Percentiles rank a stretch among this genome's conserved stretches.
Conservation (phyloP, 176 grass and related monocot species). For the Ampelocalamus luodianensis region DNA sequence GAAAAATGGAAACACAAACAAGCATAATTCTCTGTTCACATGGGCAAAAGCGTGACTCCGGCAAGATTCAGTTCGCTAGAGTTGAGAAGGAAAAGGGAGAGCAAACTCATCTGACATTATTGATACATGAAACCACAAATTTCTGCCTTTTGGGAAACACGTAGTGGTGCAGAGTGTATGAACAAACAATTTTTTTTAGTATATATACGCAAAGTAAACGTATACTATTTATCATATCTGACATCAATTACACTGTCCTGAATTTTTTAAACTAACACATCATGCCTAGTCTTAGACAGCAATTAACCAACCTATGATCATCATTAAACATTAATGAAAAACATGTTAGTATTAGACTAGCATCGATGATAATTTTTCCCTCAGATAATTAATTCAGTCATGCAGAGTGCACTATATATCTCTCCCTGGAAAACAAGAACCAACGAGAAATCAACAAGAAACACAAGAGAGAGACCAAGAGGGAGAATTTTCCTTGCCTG, state of each 20-base stretch:
- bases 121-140: not conserved
- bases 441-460: not conserved
- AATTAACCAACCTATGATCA: not conserved
- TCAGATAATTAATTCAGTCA: slow-evolving; percentile 1
- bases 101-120: slow-evolving; percentile 9
- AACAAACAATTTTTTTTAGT: not conserved
- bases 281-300: not conserved
- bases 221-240: not conserved
- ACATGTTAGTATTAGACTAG: not conserved
- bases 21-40: not conserved
- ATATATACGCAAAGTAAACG: not conserved
- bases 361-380: not conserved
- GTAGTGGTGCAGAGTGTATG: not conserved
- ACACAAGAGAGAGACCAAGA: not conserved
- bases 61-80: not conserved
- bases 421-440: not conserved
- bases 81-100: slow-evolving; percentile 1
- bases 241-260: slow-evolving; percentile 8
- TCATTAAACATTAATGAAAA: not conserved
- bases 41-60: not conserved
- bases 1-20: not conserved
- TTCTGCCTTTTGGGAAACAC: not conserved
- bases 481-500: slow-evolving; percentile 44
- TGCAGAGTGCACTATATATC: not conserved
- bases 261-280: not conserved